Percentiles rank a stretch among this genome's conserved stretches.
phyloP scores from a whole-genome alignment of 1,284 basidiomycete genomes.

The Moesziomyces globuligerus region DNA sequence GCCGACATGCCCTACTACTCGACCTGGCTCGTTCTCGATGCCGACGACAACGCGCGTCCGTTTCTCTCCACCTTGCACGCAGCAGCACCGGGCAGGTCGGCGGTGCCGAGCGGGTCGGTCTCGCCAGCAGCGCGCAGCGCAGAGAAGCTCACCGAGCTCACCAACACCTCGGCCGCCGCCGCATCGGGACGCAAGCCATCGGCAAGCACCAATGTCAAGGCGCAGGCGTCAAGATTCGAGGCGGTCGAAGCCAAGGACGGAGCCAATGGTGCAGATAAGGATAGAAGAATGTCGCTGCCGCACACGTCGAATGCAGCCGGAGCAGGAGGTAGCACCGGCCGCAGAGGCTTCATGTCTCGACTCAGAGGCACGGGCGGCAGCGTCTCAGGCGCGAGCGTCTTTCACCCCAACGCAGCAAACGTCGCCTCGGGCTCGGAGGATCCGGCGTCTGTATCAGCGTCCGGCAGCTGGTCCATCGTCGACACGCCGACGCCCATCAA shows the following conservation, averaged over 20 bases:
- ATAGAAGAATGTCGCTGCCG: slow-evolving; percentile 27
- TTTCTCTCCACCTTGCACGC: slow-evolving; percentile 23
- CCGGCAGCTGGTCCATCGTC: slow-evolving; percentile 35
- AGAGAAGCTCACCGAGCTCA: slow-evolving; percentile 33
- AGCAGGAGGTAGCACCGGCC: slow-evolving; percentile 8
- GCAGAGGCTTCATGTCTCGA: slow-evolving; percentile 35
- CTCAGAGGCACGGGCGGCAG: slow-evolving; percentile 23
- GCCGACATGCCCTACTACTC: not conserved
- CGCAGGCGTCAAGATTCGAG: slow-evolving; percentile 30
- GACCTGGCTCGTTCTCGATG: slow-evolving; percentile 40
- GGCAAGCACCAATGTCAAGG: slow-evolving; percentile 11
- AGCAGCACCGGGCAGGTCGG: not conserved
- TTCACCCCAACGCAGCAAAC: slow-evolving; percentile 4
- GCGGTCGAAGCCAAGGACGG: slow-evolving; percentile 5
- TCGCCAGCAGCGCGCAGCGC: slow-evolving; percentile 21
- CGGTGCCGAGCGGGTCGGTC: slow-evolving; percentile 8
- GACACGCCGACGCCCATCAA: slow-evolving; percentile 20
- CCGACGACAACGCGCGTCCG: slow-evolving; percentile 18
- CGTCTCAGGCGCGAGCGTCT: slow-evolving; percentile 12
- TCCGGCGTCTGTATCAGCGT: slow-evolving; percentile 12
- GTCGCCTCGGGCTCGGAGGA: not conserved
- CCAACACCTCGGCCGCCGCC: slow-evolving; percentile 5
- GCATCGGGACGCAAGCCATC: not conserved
- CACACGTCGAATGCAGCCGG: not conserved
- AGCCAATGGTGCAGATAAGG: slow-evolving; percentile 12